Conservation (phyloP, 768 basidiomycete genomes). For the Hypholoma fasciculare region DNA sequence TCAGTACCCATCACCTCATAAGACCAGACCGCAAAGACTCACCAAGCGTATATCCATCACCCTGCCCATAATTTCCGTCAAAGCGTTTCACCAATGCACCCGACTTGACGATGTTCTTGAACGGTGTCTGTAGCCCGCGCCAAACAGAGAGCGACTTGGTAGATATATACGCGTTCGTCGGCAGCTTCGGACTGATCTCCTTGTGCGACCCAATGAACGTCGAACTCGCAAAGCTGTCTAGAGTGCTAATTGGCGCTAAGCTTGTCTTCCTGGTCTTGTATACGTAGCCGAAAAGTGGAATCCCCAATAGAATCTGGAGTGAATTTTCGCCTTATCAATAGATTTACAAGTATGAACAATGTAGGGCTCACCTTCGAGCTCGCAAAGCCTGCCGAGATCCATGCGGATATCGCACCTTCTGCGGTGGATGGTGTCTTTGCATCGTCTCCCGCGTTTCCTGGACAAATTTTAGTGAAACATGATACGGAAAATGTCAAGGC, state of each 20-base stretch:
- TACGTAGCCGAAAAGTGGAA: conserved; percentile 65
- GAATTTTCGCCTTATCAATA: neutral
- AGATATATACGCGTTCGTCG: neutral
- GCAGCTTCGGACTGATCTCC: conserved; percentile 3
- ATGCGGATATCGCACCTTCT: conserved; percentile 55
- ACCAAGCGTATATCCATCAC: conserved; percentile 46
- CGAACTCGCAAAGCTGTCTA: neutral
- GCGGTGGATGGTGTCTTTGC: conserved; percentile 59
- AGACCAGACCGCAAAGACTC: conserved; percentile 1
- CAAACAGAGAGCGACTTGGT: conserved; percentile 24
- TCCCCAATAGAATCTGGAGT: conserved; percentile 51
- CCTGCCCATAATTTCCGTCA: conserved; percentile 41
- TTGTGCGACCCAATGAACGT: neutral
- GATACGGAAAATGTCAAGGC: neutral
- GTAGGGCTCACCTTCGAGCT: conserved; percentile 42
- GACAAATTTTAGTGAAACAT: neutral
- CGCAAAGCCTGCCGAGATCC: conserved; percentile 66
- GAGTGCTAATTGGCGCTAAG: conserved; percentile 13
- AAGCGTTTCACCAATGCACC: conserved; percentile 44
- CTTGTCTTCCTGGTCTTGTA: conserved; percentile 45
- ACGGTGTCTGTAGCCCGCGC: conserved; percentile 48
- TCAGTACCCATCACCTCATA: neutral
- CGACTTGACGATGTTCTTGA: conserved; percentile 39
- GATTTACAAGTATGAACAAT: conserved; percentile 35
- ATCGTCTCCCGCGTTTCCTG: conserved; percentile 41